phyloP scores from a whole-genome alignment of 2,329 filamentous ascomycete genomes.

The Kalaharituber pfeilii region DNA sequence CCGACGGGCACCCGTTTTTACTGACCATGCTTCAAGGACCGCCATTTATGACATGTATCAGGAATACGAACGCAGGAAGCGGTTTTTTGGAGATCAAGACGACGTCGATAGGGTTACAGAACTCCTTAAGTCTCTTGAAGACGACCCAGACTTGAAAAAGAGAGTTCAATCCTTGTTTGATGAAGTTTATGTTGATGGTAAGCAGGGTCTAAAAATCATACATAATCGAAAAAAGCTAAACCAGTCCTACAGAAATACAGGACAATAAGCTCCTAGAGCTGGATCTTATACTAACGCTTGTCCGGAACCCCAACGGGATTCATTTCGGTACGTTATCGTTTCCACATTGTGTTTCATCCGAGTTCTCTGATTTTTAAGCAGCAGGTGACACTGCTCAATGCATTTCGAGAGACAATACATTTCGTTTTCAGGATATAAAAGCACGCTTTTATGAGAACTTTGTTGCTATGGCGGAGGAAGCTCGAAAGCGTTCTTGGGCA shows the following conservation, averaged over 20 bases:
- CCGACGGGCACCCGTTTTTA: neutral
- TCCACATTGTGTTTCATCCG: no score
- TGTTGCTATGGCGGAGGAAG: neutral
- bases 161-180: conserved; percentile 2
- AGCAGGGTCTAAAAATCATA: no score
- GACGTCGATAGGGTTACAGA: neutral
- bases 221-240: no score
- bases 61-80: neutral
- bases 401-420: conserved; percentile 26
- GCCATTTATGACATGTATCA: neutral
- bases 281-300: conserved; percentile 21
- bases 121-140: neutral
- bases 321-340: conserved; percentile 18
- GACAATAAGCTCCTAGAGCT: conserved; percentile 24
- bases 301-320: conserved; percentile 22
- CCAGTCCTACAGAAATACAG: conserved; percentile 24
- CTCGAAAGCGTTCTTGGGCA: conserved; percentile 4
- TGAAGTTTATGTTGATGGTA: conserved; percentile 13
- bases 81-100: neutral
- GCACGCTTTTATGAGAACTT: neutral
- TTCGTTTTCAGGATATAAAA: conserved; percentile 26
- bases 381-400: conserved; percentile 25
- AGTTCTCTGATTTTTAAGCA: no score
- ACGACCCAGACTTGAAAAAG: neutral
- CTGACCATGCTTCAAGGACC: neutral